These are phyloP conservation scores for Pulveroboletus sp. DNA, from an alignment of 768 basidiomycete species.

Conservation along the genomic window DNA sequence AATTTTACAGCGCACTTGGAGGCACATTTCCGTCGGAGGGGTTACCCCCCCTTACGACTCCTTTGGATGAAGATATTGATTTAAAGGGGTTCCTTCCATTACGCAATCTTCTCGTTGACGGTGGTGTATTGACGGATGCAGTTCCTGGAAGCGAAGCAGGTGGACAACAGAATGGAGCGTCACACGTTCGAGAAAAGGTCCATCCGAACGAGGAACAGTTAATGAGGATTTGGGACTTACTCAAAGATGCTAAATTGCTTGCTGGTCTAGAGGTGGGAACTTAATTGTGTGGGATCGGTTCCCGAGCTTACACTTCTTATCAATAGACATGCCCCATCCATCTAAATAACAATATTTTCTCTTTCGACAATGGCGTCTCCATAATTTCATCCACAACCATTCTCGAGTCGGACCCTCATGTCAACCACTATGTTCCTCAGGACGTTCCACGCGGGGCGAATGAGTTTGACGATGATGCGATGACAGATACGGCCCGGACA, in stretches of 20 bases:
- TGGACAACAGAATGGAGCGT: slow-evolving; percentile 23
- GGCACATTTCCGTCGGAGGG: slow-evolving; percentile 64
- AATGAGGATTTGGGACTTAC: slow-evolving; percentile 87
- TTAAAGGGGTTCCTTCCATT: slow-evolving; percentile 86
- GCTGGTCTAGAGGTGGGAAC: slow-evolving; percentile 54
- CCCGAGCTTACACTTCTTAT: slow-evolving; percentile 14
- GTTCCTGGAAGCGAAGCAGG: slow-evolving; percentile 22
- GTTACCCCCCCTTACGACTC: slow-evolving; percentile 54
- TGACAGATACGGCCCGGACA: slow-evolving; percentile 67
- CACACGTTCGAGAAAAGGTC: slow-evolving; percentile 41
- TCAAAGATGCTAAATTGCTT: slow-evolving; percentile 65
- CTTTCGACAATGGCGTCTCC: slow-evolving; percentile 8
- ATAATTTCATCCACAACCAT: slow-evolving; percentile 7
- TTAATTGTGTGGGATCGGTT: slow-evolving; percentile 7
- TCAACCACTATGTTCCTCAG: slow-evolving; percentile 5
- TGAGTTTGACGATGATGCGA: slow-evolving; percentile 55
- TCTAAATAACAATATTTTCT: slow-evolving; percentile 22
- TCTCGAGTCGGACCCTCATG: neutral
- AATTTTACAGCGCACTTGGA: slow-evolving; percentile 61
- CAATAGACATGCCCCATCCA: slow-evolving; percentile 25
- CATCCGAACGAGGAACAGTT: slow-evolving; percentile 96
- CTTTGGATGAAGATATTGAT: slow-evolving; percentile 89
- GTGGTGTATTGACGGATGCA: slow-evolving; percentile 1
- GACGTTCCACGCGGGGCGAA: slow-evolving; percentile 1
- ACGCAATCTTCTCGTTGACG: slow-evolving; percentile 51